Evolutionary conservation across 2,329 filamentous ascomycete species (phyloP).

Genomic region (Fusarium penzigii): DNA sequence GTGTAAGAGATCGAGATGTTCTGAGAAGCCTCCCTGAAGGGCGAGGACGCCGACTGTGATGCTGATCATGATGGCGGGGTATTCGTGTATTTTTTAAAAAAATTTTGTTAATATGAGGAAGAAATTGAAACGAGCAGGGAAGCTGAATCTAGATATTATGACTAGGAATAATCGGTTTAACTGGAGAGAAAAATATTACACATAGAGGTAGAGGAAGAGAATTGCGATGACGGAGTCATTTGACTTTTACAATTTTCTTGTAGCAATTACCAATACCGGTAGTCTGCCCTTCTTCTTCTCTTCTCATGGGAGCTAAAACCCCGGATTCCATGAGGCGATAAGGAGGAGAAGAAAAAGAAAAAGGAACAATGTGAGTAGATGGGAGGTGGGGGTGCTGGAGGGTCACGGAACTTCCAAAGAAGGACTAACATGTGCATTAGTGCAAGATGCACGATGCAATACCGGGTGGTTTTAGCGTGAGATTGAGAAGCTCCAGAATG

Average conservation of each 20-base stretch:
- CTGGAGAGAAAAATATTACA: not conserved
- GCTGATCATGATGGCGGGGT: conserved; percentile 23
- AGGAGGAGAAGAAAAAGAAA: too few relatives aligned
- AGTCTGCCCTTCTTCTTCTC: too few relatives aligned
- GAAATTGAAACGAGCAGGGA: not conserved
- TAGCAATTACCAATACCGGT: too few relatives aligned
- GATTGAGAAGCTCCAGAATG: too few relatives aligned
- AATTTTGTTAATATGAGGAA: too few relatives aligned
- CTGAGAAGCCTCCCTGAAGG: conserved; percentile 89
- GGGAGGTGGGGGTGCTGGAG: conserved; percentile 4
- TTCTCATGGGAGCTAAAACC: conserved; percentile 4
- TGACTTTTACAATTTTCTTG: not conserved
- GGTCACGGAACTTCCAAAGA: conserved; percentile 21
- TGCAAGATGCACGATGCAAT: conserved; percentile 12
- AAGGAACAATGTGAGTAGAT: not conserved
- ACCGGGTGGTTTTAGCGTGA: too few relatives aligned
- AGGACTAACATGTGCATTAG: conserved; percentile 21
- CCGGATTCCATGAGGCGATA: conserved; percentile 16
- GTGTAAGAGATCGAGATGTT: conserved; percentile 78
- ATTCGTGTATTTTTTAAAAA: not conserved
- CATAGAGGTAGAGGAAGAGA: not conserved
- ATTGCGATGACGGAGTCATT: conserved; percentile 16
- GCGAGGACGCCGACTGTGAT: conserved; percentile 65
- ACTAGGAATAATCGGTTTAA: not conserved
- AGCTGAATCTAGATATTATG: not conserved